A percentile compares a stretch with the other conserved stretches of the same genome.
phyloP scores from a whole-genome alignment of 106 monocot genomes.

The Allium sativum region DNA sequence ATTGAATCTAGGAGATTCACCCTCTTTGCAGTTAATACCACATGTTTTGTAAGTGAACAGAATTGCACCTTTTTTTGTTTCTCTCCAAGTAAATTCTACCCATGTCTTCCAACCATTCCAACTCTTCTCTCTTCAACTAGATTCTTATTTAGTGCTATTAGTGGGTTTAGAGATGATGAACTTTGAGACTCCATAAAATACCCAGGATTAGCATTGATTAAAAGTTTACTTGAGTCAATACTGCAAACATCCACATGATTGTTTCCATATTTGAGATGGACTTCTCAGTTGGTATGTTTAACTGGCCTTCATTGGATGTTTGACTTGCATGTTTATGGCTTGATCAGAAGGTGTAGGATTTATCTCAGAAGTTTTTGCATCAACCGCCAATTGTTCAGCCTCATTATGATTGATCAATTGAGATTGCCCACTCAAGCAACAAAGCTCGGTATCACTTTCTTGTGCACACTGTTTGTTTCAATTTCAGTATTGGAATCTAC shows the following conservation, averaged over 20 bases:
- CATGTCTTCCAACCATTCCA: conserved; percentile 37
- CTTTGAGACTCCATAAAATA: conserved; percentile 21
- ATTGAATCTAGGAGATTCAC: too few relatives aligned
- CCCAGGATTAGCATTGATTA: background rate
- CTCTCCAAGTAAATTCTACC: conserved; percentile 24
- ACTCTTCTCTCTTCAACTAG: conserved; percentile 19
- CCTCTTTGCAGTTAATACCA: conserved; percentile 5
- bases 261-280: background rate
- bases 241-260: background rate
- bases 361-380: conserved; percentile 1
- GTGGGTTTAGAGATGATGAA: conserved; percentile 13
- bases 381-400: conserved; percentile 6
- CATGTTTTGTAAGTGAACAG: conserved; percentile 1
- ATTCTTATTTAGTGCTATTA: conserved; percentile 10
- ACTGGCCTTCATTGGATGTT: conserved; percentile 1
- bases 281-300: conserved; percentile 4
- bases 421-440: too few relatives aligned
- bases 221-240: conserved; percentile 17
- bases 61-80: conserved; percentile 2
- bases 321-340: background rate
- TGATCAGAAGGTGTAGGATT: background rate
- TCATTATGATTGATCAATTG: background rate
- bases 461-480: too few relatives aligned
- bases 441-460: too few relatives aligned
- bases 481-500: too few relatives aligned